Evolutionary conservation across 2,329 filamentous ascomycete genomes (phyloP).

Genomic region (Aphanoascus verrucosus): DNA sequence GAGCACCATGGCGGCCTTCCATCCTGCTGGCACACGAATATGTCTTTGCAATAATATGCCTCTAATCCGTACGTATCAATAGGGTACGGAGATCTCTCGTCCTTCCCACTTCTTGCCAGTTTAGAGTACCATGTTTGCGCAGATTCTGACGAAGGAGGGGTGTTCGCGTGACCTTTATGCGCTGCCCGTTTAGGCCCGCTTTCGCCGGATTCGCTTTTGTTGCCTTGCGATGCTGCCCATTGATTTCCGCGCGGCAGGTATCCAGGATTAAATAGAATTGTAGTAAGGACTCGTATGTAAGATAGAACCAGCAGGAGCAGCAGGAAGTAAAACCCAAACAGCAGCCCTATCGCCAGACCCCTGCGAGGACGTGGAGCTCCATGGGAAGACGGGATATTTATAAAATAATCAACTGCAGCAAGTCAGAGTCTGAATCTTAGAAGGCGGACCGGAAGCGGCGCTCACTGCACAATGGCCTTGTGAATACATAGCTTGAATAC

Average conservation of each 20-base stretch:
- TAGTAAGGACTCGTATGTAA: slow-evolving; percentile 61
- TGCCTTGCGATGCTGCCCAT: slow-evolving; percentile 21
- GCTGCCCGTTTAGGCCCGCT: slow-evolving; percentile 17
- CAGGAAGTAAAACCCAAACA: slow-evolving; percentile 63
- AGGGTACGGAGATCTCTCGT: slow-evolving; percentile 22
- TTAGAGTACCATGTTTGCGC: slow-evolving; percentile 19
- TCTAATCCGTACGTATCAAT: slow-evolving; percentile 60
- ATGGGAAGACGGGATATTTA: slow-evolving; percentile 39
- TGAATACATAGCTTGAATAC: slow-evolving; percentile 61
- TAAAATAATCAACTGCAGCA: slow-evolving; percentile 57
- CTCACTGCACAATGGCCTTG: slow-evolving; percentile 58
- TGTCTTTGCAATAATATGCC: slow-evolving; percentile 67
- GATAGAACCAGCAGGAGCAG: slow-evolving; percentile 54
- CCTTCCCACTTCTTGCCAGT: slow-evolving; percentile 18
- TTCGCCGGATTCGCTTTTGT: slow-evolving; percentile 12
- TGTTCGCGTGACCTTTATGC: slow-evolving; percentile 18
- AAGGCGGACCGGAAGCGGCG: slow-evolving; percentile 15
- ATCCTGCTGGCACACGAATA: slow-evolving; percentile 72
- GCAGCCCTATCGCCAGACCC: slow-evolving; percentile 55
- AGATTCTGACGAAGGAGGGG: slow-evolving; percentile 11
- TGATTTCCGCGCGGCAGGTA: slow-evolving; percentile 55
- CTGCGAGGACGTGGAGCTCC: slow-evolving; percentile 30
- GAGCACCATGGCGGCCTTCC: slow-evolving; percentile 82
- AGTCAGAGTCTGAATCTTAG: neutral
- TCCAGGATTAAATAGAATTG: slow-evolving; percentile 60